phyloP scores from a whole-genome alignment of 805 yeast genomes.

The Nakazawaea sp. region DNA sequence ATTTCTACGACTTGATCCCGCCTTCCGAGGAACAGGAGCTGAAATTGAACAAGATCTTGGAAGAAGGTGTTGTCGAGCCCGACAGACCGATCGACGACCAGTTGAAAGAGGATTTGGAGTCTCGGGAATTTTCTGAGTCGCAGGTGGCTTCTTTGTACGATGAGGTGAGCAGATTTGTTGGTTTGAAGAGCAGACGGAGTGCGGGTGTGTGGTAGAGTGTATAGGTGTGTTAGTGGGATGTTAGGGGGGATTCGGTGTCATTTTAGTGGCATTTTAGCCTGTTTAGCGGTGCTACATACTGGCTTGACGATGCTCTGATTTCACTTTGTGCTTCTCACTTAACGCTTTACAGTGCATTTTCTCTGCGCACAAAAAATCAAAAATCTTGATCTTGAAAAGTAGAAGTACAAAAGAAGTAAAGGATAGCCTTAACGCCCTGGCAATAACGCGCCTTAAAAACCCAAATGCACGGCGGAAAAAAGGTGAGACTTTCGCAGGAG shows the following conservation, averaged over 20 bases:
- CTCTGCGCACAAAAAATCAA: too few species aligned
- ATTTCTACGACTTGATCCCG: slow-evolving; percentile 75
- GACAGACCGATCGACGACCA: slow-evolving; percentile 23
- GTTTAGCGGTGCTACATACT: too few species aligned
- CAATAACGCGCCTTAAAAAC: too few species aligned
- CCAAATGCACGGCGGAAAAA: slow-evolving; percentile 71
- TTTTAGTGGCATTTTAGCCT: too few species aligned
- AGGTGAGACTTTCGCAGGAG: slow-evolving; percentile 50
- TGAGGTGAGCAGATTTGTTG: slow-evolving; percentile 63
- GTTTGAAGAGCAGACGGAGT: slow-evolving; percentile 50
- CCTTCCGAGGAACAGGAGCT: slow-evolving; percentile 50
- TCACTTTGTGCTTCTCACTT: too few species aligned
- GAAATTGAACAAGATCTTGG: slow-evolving; percentile 41
- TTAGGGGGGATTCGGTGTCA: too few species aligned
- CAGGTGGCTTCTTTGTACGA: slow-evolving; percentile 50
- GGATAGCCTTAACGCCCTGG: too few species aligned
- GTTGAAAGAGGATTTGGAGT: slow-evolving; percentile 6
- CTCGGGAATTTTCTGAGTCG: slow-evolving; percentile 32
- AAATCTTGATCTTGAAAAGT: too few species aligned
- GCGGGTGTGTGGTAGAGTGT: slow-evolving; percentile 7
- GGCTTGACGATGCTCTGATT: too few species aligned
- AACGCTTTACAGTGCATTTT: too few species aligned
- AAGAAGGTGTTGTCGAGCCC: slow-evolving; percentile 40
- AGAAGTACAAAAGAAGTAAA: too few species aligned
- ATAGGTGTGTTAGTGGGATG: too few species aligned